A percentile compares a stretch with the other conserved stretches of the same genome.
phyloP scores from a whole-genome alignment of 257 asterid species.

The Solanum microdontum region DNA sequence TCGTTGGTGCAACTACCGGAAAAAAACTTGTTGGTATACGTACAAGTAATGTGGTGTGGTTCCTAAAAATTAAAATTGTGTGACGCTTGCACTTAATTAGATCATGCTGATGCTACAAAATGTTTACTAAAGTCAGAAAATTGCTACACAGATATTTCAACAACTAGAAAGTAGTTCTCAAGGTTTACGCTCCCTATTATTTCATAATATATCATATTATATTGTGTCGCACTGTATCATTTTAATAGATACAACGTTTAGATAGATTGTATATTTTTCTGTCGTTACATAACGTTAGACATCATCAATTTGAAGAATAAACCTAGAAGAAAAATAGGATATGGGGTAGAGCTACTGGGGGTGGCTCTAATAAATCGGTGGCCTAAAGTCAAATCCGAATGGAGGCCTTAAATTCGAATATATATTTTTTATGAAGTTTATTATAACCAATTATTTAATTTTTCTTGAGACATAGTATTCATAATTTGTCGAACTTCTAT shows the following conservation, averaged over 20 bases:
- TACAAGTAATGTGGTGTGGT: not conserved
- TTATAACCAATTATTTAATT: too few species aligned
- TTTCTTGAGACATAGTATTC: too few species aligned
- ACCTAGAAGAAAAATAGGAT: not conserved
- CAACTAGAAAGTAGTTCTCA: not conserved
- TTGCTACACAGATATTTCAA: not conserved
- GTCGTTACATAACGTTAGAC: accelerated
- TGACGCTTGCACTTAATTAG: not conserved
- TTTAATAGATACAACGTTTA: too few species aligned
- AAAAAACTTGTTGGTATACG: not conserved
- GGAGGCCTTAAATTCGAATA: too few species aligned
- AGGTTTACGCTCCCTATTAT: not conserved
- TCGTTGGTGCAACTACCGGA: not conserved
- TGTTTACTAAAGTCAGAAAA: not conserved
- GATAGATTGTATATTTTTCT: too few species aligned
- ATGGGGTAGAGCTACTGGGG: too few species aligned
- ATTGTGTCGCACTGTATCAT: not conserved
- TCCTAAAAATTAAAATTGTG: not conserved
- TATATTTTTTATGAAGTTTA: too few species aligned
- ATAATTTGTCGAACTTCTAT: too few species aligned
- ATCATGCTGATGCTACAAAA: not conserved
- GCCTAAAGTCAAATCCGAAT: too few species aligned
- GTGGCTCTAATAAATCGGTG: too few species aligned
- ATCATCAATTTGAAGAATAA: too few species aligned
- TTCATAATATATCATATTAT: not conserved